phyloP scores from a whole-genome alignment of 805 yeast species.

The Ogataea ramenticola region DNA sequence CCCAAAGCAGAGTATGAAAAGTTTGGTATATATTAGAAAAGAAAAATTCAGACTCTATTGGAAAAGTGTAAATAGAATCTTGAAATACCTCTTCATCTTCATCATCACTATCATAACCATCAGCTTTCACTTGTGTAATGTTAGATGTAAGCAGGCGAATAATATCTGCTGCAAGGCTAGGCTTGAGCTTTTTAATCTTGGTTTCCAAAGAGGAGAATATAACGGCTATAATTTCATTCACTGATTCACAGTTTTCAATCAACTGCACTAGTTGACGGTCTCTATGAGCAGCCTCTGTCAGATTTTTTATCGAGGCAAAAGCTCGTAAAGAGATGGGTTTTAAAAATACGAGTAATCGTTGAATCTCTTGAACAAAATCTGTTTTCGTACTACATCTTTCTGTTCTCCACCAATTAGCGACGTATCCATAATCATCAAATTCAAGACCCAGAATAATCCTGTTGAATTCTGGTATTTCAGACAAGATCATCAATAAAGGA shows the following conservation, averaged over 20 bases:
- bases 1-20: slow-evolving; percentile 26
- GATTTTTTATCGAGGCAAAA: slow-evolving; percentile 29
- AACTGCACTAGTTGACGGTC: slow-evolving; percentile 1
- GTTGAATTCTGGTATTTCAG: slow-evolving; percentile 29
- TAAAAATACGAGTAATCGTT: slow-evolving; percentile 31
- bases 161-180: neutral
- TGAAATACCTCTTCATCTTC: neutral
- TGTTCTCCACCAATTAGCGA: slow-evolving; percentile 33
- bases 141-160: neutral
- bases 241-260: slow-evolving; percentile 21
- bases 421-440: slow-evolving; percentile 29
- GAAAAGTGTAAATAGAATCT: slow-evolving; percentile 16
- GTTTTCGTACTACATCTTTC: slow-evolving; percentile 20
- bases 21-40: slow-evolving; percentile 24
- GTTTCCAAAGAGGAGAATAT: slow-evolving; percentile 2
- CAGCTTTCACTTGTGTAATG: neutral
- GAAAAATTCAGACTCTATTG: slow-evolving; percentile 26
- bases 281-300: slow-evolving; percentile 24
- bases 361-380: slow-evolving; percentile 29
- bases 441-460: slow-evolving; percentile 21
- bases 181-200: neutral
- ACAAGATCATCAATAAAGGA: slow-evolving; percentile 32
- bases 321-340: slow-evolving; percentile 27
- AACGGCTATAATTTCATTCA: slow-evolving; percentile 21
- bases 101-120: neutral